phyloP scores from a whole-genome alignment of 768 basidiomycete genomes.

The Sarcodon sp. region DNA sequence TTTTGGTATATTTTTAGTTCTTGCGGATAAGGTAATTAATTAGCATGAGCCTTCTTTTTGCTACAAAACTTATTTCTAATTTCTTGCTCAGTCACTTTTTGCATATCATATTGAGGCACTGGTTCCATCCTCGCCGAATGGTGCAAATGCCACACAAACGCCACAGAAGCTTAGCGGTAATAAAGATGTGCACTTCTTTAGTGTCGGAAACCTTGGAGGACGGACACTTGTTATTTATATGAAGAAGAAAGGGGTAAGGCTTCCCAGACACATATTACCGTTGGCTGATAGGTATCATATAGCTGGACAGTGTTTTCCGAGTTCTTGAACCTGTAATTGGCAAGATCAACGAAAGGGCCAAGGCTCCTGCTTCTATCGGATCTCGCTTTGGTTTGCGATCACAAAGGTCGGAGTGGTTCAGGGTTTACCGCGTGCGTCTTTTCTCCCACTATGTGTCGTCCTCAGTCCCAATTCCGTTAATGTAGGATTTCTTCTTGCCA shows the following conservation, averaged over 20 bases:
- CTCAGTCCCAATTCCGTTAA: background rate
- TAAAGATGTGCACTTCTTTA: slow-evolving; percentile 93
- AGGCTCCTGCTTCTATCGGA: slow-evolving; percentile 56
- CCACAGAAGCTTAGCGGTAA: slow-evolving; percentile 87
- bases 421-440: slow-evolving; percentile 57
- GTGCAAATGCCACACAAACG: slow-evolving; percentile 54
- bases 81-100: slow-evolving; percentile 50
- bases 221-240: slow-evolving; percentile 90
- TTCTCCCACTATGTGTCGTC: background rate
- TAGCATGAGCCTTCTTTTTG: background rate
- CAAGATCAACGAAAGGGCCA: slow-evolving; percentile 70
- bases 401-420: slow-evolving; percentile 88
- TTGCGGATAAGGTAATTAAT: slow-evolving; percentile 73
- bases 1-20: slow-evolving; percentile 91
- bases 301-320: slow-evolving; percentile 88
- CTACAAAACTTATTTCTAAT: background rate
- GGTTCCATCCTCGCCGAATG: slow-evolving; percentile 74
- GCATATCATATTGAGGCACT: slow-evolving; percentile 95
- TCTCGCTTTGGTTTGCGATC: slow-evolving; percentile 68
- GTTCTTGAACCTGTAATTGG: slow-evolving; percentile 95
- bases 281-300: background rate
- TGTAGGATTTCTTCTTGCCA: slow-evolving; percentile 78
- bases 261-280: background rate
- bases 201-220: slow-evolving; percentile 76
- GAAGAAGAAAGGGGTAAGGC: slow-evolving; percentile 77